Evolutionary conservation across 2,329 filamentous ascomycete species (phyloP).

Genomic region (Microcera coccophila): DNA sequence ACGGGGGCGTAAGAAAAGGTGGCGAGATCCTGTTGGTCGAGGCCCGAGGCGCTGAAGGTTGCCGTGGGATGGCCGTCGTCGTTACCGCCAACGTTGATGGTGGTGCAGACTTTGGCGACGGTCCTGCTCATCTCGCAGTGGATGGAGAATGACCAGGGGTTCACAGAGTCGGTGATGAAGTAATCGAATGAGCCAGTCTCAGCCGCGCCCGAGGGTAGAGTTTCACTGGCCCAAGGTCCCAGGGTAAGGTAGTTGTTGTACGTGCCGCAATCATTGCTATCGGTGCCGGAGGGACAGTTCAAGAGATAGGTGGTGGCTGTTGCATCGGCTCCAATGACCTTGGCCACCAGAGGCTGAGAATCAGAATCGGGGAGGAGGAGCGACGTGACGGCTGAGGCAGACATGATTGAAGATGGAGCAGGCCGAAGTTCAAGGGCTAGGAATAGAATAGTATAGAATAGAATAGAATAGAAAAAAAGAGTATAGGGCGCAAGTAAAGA

Average conservation of each 20-base stretch:
- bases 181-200: slow-evolving; percentile 6
- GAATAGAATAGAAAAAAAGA: not conserved
- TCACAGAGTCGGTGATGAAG: not conserved
- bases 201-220: slow-evolving; percentile 3
- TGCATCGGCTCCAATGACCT: slow-evolving; percentile 7
- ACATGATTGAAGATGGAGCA: slow-evolving; percentile 1
- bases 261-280: slow-evolving; percentile 4
- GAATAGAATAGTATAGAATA: not conserved
- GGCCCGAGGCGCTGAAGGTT: not conserved
- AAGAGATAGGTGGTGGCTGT: slow-evolving; percentile 10
- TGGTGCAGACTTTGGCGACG: slow-evolving; percentile 1
- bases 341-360: not conserved
- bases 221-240: slow-evolving; percentile 13
- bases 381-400: slow-evolving; percentile 4
- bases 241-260: slow-evolving; percentile 4
- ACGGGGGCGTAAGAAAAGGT: not conserved
- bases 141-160: slow-evolving; percentile 1
- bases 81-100: slow-evolving; percentile 7
- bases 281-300: slow-evolving; percentile 4
- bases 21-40: not conserved
- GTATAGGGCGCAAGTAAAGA: too few relatives aligned
- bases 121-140: slow-evolving; percentile 7
- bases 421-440: not conserved
- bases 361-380: slow-evolving; percentile 1
- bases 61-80: slow-evolving; percentile 3